These are phyloP conservation scores for Cladosporium sp. DNA, from an alignment of 2,329 filamentous ascomycete genomes.

Conservation along the genomic window DNA sequence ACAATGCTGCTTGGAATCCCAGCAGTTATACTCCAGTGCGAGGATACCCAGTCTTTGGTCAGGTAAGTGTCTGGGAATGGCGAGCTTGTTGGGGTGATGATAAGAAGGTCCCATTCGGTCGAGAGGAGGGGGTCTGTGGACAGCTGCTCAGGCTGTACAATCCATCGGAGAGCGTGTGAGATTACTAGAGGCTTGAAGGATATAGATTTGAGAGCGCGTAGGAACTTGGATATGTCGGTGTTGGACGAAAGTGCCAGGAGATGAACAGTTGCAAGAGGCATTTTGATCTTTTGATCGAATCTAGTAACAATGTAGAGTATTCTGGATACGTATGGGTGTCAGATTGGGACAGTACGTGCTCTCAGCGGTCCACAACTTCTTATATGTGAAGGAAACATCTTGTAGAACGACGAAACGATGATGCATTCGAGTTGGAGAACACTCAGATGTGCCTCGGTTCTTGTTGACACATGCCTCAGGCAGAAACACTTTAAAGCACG, in stretches of 20 bases:
- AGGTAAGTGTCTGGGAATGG: constrained; percentile 29
- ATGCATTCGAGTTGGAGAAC: constrained; percentile 6
- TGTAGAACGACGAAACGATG: not conserved
- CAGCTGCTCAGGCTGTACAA: constrained; percentile 48
- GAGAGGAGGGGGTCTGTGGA: constrained; percentile 46
- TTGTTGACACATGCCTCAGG: not conserved
- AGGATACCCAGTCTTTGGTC: constrained; percentile 28
- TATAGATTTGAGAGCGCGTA: constrained; percentile 39
- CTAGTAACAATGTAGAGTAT: not conserved
- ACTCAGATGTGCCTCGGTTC: not conserved
- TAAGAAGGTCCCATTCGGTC: constrained; percentile 50
- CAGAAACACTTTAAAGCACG: not conserved
- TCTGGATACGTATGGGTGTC: not conserved
- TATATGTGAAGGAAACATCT: not conserved
- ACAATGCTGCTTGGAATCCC: constrained; percentile 47
- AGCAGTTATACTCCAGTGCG: constrained; percentile 37
- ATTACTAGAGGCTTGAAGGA: constrained; percentile 44
- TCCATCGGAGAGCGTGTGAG: constrained; percentile 50
- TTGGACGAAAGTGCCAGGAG: constrained; percentile 44
- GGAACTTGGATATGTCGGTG: constrained; percentile 41
- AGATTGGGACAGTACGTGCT: not conserved
- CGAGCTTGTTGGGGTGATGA: constrained; percentile 41
- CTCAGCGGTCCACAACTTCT: too few relatives aligned
- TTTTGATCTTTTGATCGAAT: constrained; percentile 25
- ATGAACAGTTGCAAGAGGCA: constrained; percentile 53